These are phyloP conservation scores for Sphenostylis stenocarpa DNA, from an alignment of 306 rosid species.

Conservation along the genomic window DNA sequence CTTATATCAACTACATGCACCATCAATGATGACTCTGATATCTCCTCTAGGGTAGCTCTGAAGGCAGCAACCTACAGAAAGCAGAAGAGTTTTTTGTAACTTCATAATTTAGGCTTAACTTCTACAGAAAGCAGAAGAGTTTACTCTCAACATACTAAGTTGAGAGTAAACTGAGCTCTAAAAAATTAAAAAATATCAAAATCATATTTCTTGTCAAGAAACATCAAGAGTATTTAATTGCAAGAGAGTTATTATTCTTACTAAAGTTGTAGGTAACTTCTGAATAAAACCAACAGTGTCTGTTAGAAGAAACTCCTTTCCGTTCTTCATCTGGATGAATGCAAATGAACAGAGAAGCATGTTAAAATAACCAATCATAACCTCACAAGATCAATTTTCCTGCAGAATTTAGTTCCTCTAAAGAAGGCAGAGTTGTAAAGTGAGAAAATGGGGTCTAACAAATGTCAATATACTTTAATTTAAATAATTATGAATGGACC, in stretches of 20 bases:
- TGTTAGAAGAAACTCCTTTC: constrained; percentile 92
- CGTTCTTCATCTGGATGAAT: constrained; percentile 73
- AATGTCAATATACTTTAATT: background rate
- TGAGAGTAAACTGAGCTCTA: constrained; percentile 9
- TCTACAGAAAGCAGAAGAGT: constrained; percentile 17
- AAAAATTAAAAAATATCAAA: background rate
- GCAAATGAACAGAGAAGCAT: constrained; percentile 29
- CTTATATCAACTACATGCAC: constrained; percentile 96
- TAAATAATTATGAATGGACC: background rate
- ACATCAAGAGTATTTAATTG: constrained; percentile 19
- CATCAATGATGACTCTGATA: constrained; percentile 82
- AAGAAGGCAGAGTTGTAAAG: background rate
- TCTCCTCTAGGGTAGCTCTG: constrained; percentile 97
- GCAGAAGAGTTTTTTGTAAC: constrained; percentile 13
- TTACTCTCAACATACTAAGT: constrained; percentile 18
- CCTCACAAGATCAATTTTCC: background rate
- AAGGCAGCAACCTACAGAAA: constrained; percentile 89
- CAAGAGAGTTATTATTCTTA: constrained; percentile 45
- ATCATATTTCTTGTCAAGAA: background rate
- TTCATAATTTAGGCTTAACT: background rate
- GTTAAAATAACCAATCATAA: constrained; percentile 27
- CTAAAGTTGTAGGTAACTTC: constrained; percentile 92
- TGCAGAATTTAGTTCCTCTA: background rate
- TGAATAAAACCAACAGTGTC: constrained; percentile 99
- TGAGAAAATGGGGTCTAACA: background rate